These are phyloP conservation scores for Sugiyamaella grinbergsii DNA, from an alignment of 1,139 yeast genomes.

Conservation along the genomic window DNA sequence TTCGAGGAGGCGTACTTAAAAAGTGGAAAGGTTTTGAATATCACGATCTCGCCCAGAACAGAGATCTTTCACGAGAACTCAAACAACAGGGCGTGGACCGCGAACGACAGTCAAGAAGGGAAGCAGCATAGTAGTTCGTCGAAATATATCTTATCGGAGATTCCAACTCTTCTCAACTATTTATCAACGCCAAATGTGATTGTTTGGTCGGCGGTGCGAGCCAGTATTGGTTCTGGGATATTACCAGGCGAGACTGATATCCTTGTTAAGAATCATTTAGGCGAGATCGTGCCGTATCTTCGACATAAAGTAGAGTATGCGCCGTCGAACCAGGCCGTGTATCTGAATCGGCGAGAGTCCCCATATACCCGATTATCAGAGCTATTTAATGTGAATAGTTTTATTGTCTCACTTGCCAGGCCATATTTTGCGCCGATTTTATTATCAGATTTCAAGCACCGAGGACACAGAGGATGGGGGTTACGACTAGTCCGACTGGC, in stretches of 20 bases:
- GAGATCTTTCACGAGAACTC: neutral
- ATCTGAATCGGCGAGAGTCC: constrained; percentile 48
- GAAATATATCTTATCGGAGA: constrained; percentile 27
- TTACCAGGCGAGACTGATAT: constrained; percentile 58
- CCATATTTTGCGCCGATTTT: constrained; percentile 91
- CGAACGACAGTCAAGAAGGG: neutral
- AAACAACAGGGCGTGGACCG: neutral
- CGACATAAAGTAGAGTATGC: constrained; percentile 38
- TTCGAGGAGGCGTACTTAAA: constrained; percentile 88
- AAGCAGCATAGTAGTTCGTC: neutral
- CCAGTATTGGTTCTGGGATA: constrained; percentile 70
- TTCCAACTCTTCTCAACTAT: constrained; percentile 80
- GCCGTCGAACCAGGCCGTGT: constrained; percentile 51
- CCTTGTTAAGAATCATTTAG: constrained; percentile 61
- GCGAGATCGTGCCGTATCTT: constrained; percentile 38
- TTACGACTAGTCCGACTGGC: constrained; percentile 49
- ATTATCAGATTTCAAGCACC: constrained; percentile 76
- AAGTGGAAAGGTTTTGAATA: constrained; percentile 77
- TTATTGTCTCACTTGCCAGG: constrained; percentile 83
- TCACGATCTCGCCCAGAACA: constrained; percentile 68
- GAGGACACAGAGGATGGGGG: constrained; percentile 51
- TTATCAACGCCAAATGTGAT: constrained; percentile 90
- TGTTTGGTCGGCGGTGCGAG: constrained; percentile 76
- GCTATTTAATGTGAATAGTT: constrained; percentile 90
- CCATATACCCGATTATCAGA: constrained; percentile 90